These are phyloP conservation scores for Batrachochytrium dendrobatidis DNA, from an alignment of 371 early-diverging fungal species.

Conservation along the genomic window DNA sequence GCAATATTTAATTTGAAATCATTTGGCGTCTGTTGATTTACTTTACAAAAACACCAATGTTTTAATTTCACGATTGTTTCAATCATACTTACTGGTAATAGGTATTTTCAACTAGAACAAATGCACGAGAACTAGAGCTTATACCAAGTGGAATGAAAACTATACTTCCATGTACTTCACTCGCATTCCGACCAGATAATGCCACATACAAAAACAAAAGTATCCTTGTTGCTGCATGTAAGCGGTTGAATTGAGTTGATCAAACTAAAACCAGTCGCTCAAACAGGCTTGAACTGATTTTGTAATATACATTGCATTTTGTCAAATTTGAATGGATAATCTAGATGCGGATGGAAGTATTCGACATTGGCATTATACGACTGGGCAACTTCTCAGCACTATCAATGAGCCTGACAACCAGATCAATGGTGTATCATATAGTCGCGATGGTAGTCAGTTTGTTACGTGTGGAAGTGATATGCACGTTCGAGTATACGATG, in stretches of 20 bases:
- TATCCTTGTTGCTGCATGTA: slow-evolving; percentile 37
- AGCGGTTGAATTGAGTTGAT: no score
- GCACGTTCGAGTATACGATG: slow-evolving; percentile 33
- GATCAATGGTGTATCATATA: slow-evolving; percentile 26
- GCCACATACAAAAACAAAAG: slow-evolving; percentile 25
- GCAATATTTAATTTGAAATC: no score
- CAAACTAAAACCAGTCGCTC: neutral
- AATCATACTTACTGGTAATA: slow-evolving; percentile 1
- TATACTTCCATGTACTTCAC: slow-evolving; percentile 28
- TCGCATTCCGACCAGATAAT: slow-evolving; percentile 34
- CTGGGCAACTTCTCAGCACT: slow-evolving; percentile 28
- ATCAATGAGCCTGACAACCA: slow-evolving; percentile 30
- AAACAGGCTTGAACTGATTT: neutral
- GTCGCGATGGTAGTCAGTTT: slow-evolving; percentile 23
- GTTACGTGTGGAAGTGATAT: slow-evolving; percentile 34
- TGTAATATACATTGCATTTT: neutral
- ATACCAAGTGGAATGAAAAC: slow-evolving; percentile 8
- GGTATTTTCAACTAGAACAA: slow-evolving; percentile 32
- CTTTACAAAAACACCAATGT: no score
- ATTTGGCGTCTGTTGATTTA: no score
- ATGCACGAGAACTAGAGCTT: slow-evolving; percentile 20
- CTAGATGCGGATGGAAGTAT: slow-evolving; percentile 43
- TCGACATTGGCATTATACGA: slow-evolving; percentile 36
- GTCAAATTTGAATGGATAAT: neutral
- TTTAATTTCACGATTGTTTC: neutral